These are phyloP conservation scores for Collybiopsis confluens DNA, from an alignment of 768 basidiomycete species.

Conservation along the genomic window DNA sequence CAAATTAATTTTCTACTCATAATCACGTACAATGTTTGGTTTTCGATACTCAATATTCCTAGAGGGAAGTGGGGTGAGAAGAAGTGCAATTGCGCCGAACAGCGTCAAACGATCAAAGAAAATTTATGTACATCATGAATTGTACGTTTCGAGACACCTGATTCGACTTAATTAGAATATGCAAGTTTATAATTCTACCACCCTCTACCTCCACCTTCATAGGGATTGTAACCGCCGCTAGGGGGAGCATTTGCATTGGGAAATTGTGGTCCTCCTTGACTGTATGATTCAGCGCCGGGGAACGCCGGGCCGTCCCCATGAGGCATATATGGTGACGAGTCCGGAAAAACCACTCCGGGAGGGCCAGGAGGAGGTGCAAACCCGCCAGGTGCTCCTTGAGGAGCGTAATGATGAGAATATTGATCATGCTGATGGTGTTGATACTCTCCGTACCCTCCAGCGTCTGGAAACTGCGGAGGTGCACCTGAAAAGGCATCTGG, in stretches of 20 bases:
- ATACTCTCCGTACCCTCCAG: conserved; percentile 16
- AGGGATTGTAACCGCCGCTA: not conserved
- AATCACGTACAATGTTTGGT: too few relatives aligned
- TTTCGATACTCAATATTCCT: too few relatives aligned
- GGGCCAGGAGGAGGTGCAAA: conserved; percentile 10
- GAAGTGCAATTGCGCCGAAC: too few relatives aligned
- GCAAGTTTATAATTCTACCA: not conserved
- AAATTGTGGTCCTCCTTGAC: conserved; percentile 18
- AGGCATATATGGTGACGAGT: conserved; percentile 10
- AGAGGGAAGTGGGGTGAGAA: too few relatives aligned
- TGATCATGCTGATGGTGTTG: conserved; percentile 13
- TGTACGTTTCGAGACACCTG: too few relatives aligned
- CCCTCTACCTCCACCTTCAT: not conserved
- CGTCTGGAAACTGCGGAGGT: conserved; percentile 19
- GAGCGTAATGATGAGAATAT: not conserved
- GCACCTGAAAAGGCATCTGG: conserved; percentile 29
- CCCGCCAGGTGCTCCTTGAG: conserved; percentile 1
- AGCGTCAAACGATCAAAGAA: too few relatives aligned
- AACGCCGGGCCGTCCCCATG: conserved; percentile 29
- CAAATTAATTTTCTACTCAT: too few relatives aligned
- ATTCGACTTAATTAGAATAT: too few relatives aligned
- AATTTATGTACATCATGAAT: too few relatives aligned
- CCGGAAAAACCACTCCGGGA: conserved; percentile 6
- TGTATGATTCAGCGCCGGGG: conserved; percentile 31
- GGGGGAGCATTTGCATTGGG: conserved; percentile 10